A percentile compares a stretch with the other conserved stretches of the same genome.
Conservation (phyloP, 2,329 filamentous ascomycete species). For the Colletotrichum tofieldiae region DNA sequence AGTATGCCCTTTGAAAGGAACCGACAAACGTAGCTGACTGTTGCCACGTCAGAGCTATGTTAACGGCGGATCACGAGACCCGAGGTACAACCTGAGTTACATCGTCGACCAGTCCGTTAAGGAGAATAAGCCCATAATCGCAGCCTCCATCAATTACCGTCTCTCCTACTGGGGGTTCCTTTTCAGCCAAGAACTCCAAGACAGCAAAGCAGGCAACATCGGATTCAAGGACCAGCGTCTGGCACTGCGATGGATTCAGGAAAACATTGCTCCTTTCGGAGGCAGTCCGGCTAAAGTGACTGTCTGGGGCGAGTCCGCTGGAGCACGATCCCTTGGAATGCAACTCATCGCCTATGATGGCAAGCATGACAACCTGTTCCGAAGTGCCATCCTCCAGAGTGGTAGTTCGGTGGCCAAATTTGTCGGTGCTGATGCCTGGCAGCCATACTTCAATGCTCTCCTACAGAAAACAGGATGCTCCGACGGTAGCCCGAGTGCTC, state of each 20-base stretch:
- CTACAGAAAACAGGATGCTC: slow-evolving; percentile 52
- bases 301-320: slow-evolving; percentile 75
- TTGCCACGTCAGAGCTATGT: slow-evolving; percentile 51
- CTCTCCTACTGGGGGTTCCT: slow-evolving; percentile 75
- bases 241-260: slow-evolving; percentile 74
- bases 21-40: slow-evolving; percentile 11
- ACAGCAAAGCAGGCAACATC: slow-evolving; percentile 70
- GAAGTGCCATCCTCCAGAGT: slow-evolving; percentile 77
- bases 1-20: slow-evolving; percentile 12
- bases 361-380: slow-evolving; percentile 73
- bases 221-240: slow-evolving; percentile 74
- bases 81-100: slow-evolving; percentile 54
- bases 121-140: slow-evolving; percentile 71
- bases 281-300: slow-evolving; percentile 76
- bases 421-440: slow-evolving; percentile 65
- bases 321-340: slow-evolving; percentile 72
- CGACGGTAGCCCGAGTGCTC: slow-evolving; percentile 58
- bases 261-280: slow-evolving; percentile 76
- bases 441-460: slow-evolving; percentile 43
- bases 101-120: slow-evolving; percentile 54
- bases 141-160: slow-evolving; percentile 77
- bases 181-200: slow-evolving; percentile 68
- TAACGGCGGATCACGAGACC: slow-evolving; percentile 43
- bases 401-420: slow-evolving; percentile 69
- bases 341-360: slow-evolving; percentile 76